A percentile compares a stretch with the other conserved stretches of the same genome.
Conservation (phyloP, 495 filamentous ascomycete genomes). For the Hypoxylon fuscum region DNA sequence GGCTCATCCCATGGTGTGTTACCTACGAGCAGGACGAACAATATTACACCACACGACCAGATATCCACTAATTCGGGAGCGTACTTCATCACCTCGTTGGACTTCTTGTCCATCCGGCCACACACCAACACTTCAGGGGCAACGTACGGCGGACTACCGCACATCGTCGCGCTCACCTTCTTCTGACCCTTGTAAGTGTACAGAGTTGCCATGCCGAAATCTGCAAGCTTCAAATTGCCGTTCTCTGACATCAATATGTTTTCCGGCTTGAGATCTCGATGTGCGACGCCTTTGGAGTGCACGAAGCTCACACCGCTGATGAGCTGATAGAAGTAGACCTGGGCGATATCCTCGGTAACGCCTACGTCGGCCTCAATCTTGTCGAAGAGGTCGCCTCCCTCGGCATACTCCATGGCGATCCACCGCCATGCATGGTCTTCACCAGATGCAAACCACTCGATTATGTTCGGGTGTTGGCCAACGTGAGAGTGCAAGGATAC, state of each 20-base stretch:
- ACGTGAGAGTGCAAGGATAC: conserved; percentile 87
- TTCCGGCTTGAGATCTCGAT: conserved; percentile 91
- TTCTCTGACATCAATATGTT: conserved; percentile 84
- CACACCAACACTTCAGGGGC: conserved; percentile 86
- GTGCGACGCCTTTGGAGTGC: conserved; percentile 89
- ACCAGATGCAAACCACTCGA: conserved; percentile 86
- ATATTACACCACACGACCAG: conserved; percentile 95
- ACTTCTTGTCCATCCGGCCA: conserved; percentile 52
- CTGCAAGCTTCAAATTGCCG: conserved; percentile 93
- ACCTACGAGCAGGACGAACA: conserved; percentile 93
- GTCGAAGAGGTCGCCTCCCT: conserved; percentile 97
- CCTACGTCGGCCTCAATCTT: conserved; percentile 98
- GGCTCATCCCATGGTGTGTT: conserved; percentile 99
- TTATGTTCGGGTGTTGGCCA: conserved; percentile 89
- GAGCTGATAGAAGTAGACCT: conserved; percentile 94
- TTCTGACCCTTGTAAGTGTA: conserved; percentile 85
- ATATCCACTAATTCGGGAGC: conserved; percentile 87
- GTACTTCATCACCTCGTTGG: conserved; percentile 72
- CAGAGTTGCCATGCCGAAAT: conserved; percentile 95
- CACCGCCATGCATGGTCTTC: conserved; percentile 93
- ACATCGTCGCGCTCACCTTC: conserved; percentile 86
- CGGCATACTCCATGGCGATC: conserved; percentile 98
- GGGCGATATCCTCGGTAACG: conserved; percentile 89
- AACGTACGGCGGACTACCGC: conserved; percentile 96
- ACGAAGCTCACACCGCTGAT: conserved; percentile 91